phyloP scores from a whole-genome alignment of 106 monocot species.

The Allium cepa region DNA sequence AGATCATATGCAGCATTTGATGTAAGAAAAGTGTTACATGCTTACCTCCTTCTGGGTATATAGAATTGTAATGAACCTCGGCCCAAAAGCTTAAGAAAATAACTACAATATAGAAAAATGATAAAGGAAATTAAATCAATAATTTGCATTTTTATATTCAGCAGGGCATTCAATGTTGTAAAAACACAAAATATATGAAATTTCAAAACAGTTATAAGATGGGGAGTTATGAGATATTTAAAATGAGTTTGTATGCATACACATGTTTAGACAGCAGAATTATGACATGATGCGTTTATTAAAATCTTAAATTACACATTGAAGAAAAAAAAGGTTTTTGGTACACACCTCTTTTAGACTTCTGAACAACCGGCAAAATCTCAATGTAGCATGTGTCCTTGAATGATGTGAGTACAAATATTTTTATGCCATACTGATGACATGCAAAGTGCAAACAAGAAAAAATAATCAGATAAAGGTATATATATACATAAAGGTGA shows the following conservation, averaged over 20 bases:
- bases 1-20: not conserved
- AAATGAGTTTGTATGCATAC: too few species aligned
- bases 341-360: conserved; percentile 70
- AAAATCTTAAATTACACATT: too few species aligned
- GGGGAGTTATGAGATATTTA: too few species aligned
- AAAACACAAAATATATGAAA: too few species aligned
- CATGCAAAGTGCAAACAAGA: not conserved
- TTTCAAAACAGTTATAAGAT: too few species aligned
- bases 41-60: conserved; percentile 67
- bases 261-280: too few species aligned
- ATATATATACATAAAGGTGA: too few species aligned
- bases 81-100: conserved; percentile 83
- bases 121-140: not conserved
- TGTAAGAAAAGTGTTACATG: not conserved
- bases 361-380: conserved; percentile 58
- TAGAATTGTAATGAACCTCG: conserved; percentile 80
- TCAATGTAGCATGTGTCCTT: conserved; percentile 35
- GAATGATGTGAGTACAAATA: conserved; percentile 39
- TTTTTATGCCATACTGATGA: conserved; percentile 77
- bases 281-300: too few species aligned
- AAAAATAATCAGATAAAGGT: not conserved
- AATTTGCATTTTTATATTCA: too few species aligned
- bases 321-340: not conserved
- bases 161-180: too few species aligned
- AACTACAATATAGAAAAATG: conserved; percentile 20